Conservation (phyloP, 139 green algal species). For the Pleodorina starrii region DNA sequence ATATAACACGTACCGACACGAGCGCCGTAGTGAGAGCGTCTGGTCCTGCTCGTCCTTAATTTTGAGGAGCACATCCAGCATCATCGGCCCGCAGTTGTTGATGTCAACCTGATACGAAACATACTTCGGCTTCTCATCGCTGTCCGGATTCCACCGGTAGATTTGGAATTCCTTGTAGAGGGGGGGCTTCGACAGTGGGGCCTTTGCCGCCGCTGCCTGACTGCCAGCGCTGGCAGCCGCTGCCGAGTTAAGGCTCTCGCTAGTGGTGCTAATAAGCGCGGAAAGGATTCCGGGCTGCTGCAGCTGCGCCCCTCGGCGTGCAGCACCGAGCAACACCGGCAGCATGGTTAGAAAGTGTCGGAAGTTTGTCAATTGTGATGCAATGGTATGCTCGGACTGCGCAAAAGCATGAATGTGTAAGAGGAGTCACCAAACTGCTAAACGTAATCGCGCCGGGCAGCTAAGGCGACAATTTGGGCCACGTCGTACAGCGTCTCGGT, state of each 20-base stretch:
- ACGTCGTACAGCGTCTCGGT: constrained; percentile 2
- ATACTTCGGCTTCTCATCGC: constrained; percentile 87
- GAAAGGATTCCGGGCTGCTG: constrained; percentile 2
- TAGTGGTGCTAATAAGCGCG: constrained; percentile 38
- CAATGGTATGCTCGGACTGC: neutral
- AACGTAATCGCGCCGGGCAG: neutral
- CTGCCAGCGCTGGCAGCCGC: neutral
- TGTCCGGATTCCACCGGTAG: constrained; percentile 94
- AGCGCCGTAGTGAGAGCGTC: constrained; percentile 90
- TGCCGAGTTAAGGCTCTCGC: constrained; percentile 17
- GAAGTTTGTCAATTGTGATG: neutral
- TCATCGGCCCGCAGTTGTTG: constrained; percentile 96
- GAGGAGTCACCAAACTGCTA: neutral
- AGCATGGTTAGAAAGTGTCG: constrained; percentile 12
- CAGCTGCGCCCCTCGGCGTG: neutral
- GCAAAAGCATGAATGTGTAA: neutral
- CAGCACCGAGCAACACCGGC: neutral
- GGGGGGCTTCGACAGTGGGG: constrained; percentile 14
- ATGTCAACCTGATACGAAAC: constrained; percentile 86
- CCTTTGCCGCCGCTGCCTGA: neutral
- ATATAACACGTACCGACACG: constrained; percentile 80
- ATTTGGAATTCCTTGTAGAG: constrained; percentile 83
- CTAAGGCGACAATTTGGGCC: constrained; percentile 3
- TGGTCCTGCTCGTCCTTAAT: constrained; percentile 99
- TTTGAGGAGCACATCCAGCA: constrained; percentile 98